Evolutionary conservation across 2,329 filamentous ascomycete species (phyloP), one percentile per base, ranked within the genome.

Genomic region (Fusarium domesticum): DNA sequence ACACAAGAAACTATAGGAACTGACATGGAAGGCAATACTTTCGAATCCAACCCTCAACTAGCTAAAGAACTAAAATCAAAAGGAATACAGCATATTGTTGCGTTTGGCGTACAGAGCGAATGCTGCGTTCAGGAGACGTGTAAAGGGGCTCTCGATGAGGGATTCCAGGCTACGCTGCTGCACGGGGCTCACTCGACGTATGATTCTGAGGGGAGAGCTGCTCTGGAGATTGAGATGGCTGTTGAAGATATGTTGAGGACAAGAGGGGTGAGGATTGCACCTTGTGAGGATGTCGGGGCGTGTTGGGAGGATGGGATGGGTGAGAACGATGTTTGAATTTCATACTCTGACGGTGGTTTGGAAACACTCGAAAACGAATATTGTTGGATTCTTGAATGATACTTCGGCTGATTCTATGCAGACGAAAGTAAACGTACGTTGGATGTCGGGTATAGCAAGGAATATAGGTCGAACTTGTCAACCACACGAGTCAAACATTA

Each of bases 141-240:
- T 18, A 51, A 44, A 19, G 49, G 49, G 15, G 47, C 47, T 6
- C 43, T 51, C 14, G 37, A 23, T 12, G 47, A 47, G 6, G 49
- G 49, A n/a, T 44, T 51, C 16, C 17, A 39, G 17, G 35, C 44
- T 18, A 51, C 47, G 3, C 20, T 51, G 12, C 18, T 51, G 6
- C 35, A 45, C 6, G 49, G 48, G 6, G 48, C 48, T 15, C 48
- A 50, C n/a, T 50, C 48, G 16, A 50, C 48, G 8, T 50, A 50
- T 10, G 35, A 50, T 16, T 20, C 37, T 4, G 20, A 36, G 16
- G 16, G 18, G 11, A 46, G 18, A 6, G 16, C 42, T 7, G 41
- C 47, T 10, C 16, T 36, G 25, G 6, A 50, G 20, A 44, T 45
- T 19, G 47, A 50, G 18, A 12, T 18, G 17, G 35, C 15, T 15